These are phyloP conservation scores for Schrenkiella parvula DNA, from an alignment of 345 rosid genomes.

Conservation along the genomic window DNA sequence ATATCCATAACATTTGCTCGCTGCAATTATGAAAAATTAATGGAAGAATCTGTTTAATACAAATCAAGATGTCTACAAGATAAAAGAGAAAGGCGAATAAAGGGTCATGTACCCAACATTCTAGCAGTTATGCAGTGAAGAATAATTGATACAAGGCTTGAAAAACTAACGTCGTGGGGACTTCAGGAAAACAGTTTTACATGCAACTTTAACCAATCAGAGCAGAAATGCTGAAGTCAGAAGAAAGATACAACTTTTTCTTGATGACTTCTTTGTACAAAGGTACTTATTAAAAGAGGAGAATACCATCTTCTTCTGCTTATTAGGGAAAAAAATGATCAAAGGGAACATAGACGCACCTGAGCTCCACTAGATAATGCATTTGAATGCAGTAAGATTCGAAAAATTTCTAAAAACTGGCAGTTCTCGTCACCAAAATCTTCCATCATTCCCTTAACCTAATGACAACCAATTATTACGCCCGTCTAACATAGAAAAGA, in stretches of 20 bases:
- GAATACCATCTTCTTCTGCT: neutral
- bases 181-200: neutral
- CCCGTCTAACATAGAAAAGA: neutral
- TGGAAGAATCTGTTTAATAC: neutral
- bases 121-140: constrained; percentile 20
- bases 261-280: neutral
- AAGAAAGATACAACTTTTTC: neutral
- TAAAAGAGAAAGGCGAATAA: constrained; percentile 2
- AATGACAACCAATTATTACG: constrained; percentile 1
- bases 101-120: constrained; percentile 10
- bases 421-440: constrained; percentile 77
- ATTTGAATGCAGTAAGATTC: constrained; percentile 64
- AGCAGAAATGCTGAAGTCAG: neutral
- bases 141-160: neutral
- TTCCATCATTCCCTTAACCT: constrained; percentile 92
- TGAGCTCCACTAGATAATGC: constrained; percentile 55
- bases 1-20: constrained; percentile 59
- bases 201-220: neutral
- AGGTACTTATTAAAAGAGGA: neutral
- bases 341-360: constrained; percentile 38
- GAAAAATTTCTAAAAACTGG: constrained; percentile 75
- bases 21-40: constrained; percentile 41
- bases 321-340: too few species aligned
- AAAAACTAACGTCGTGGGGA: neutral
- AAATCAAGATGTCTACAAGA: neutral